These are phyloP conservation scores for Suhomyces vadensis DNA, from an alignment of 805 yeast genomes.

Conservation along the genomic window DNA sequence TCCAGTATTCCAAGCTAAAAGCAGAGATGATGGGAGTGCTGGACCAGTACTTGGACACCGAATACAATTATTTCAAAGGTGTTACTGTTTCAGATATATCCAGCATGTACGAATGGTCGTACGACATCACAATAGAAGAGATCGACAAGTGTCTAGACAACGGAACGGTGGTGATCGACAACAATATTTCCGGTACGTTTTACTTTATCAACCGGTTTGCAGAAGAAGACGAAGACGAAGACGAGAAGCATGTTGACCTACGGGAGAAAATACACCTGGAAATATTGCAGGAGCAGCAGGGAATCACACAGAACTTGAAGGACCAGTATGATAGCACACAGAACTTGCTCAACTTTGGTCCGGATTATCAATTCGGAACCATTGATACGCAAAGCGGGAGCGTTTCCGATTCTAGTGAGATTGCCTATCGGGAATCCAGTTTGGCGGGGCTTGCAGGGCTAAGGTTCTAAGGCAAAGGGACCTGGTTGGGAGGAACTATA, in stretches of 20 bases:
- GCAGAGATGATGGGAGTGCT: conserved; percentile 19
- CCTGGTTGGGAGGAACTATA: too few species aligned
- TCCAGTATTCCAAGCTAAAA: conserved; percentile 25
- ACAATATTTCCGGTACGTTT: conserved; percentile 63
- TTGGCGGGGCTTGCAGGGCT: conserved; percentile 6
- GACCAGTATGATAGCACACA: conserved; percentile 7
- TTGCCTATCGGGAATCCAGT: neutral
- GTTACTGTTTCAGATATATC: conserved; percentile 45
- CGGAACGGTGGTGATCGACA: conserved; percentile 66
- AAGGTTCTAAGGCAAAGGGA: too few species aligned
- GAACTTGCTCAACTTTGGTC: conserved; percentile 12
- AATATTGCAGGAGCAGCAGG: conserved; percentile 19
- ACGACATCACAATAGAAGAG: conserved; percentile 65
- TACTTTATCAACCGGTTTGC: conserved; percentile 53
- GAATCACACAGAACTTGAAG: conserved; percentile 14
- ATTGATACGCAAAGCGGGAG: too few species aligned
- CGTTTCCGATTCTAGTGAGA: neutral
- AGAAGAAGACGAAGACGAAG: conserved; percentile 13
- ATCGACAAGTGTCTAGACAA: conserved; percentile 55
- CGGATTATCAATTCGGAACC: conserved; percentile 9
- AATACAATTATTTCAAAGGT: conserved; percentile 31
- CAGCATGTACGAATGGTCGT: conserved; percentile 60
- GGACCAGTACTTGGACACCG: conserved; percentile 19
- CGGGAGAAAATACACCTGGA: conserved; percentile 12
- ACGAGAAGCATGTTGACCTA: conserved; percentile 6